Conservation (phyloP, 495 filamentous ascomycete species). For the Aspergillus asperescens region DNA sequence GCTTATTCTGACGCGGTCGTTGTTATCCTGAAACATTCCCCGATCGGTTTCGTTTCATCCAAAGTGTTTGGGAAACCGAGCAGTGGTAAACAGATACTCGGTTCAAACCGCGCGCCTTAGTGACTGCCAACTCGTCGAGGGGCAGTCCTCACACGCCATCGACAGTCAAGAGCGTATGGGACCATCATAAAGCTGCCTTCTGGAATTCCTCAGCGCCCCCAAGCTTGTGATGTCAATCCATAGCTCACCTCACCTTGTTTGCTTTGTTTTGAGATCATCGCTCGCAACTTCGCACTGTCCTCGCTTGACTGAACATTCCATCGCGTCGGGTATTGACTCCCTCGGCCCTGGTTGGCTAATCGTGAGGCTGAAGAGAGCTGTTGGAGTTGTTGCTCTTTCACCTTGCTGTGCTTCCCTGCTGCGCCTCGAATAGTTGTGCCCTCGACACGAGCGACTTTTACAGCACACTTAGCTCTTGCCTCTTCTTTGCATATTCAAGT, state of each 20-base stretch:
- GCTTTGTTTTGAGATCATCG: conserved; percentile 11
- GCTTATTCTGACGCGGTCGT: conserved; percentile 23
- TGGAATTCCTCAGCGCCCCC: conserved; percentile 14
- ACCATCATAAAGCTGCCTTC: conserved; percentile 6
- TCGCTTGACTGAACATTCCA: conserved; percentile 20
- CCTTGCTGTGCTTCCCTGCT: conserved; percentile 15
- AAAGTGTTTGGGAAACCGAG: conserved; percentile 11
- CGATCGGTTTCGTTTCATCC: conserved; percentile 16
- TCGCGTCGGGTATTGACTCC: conserved; percentile 6
- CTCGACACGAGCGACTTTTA: not conserved
- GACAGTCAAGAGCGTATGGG: conserved; percentile 12
- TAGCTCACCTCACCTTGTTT: conserved; percentile 12
- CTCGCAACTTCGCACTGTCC: conserved; percentile 9
- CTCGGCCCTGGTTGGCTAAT: conserved; percentile 15
- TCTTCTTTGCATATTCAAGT: conserved; percentile 1
- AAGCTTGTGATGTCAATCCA: conserved; percentile 21
- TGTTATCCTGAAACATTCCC: conserved; percentile 25
- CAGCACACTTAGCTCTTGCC: not conserved
- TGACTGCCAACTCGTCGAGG: conserved; percentile 13
- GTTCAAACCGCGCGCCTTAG: conserved; percentile 19
- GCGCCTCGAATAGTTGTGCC: not conserved
- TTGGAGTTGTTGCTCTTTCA: conserved; percentile 1
- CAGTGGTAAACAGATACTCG: conserved; percentile 9
- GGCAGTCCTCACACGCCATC: not conserved
- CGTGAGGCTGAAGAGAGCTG: conserved; percentile 13